Evolutionary conservation across 2,329 filamentous ascomycete genomes (phyloP).

Genomic region (Fusarium siculi): DNA sequence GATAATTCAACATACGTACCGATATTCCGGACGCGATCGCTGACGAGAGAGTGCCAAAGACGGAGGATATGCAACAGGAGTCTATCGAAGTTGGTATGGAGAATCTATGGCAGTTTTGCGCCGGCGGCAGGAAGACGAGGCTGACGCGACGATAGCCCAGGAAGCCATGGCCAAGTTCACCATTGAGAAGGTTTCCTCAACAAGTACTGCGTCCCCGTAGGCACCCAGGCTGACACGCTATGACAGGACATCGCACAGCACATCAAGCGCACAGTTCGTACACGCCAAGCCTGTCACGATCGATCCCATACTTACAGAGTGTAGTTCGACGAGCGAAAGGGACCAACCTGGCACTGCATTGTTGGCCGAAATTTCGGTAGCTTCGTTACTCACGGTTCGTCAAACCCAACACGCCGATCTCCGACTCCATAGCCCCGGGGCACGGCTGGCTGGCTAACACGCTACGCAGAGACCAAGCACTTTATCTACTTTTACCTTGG

Average conservation of each 20-base stretch:
- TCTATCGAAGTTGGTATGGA: slow-evolving; percentile 91
- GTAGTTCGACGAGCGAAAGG: slow-evolving; percentile 96
- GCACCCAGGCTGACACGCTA: slow-evolving; percentile 28
- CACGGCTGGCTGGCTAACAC: slow-evolving; percentile 21
- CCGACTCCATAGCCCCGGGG: slow-evolving; percentile 2
- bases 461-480: slow-evolving; percentile 89
- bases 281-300: slow-evolving; percentile 11
- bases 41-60: slow-evolving; percentile 65
- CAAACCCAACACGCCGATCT: slow-evolving; percentile 1
- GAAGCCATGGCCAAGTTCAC: slow-evolving; percentile 72
- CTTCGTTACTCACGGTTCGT: slow-evolving; percentile 94
- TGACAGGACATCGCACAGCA: slow-evolving; percentile 90
- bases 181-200: slow-evolving; percentile 65
- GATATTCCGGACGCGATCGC: slow-evolving; percentile 30
- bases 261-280: slow-evolving; percentile 86
- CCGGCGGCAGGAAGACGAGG: slow-evolving; percentile 12
- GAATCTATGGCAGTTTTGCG: slow-evolving; percentile 2
- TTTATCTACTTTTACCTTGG: slow-evolving; percentile 99
- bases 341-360: slow-evolving; percentile 99
- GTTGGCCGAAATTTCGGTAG: slow-evolving; percentile 98
- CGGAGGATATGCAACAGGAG: slow-evolving; percentile 96
- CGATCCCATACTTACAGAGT: slow-evolving; percentile 19
- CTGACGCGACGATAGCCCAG: slow-evolving; percentile 59
- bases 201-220: background rate
- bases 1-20: slow-evolving; percentile 38